Conservation (phyloP, 176 grass and related monocot genomes). For the Carex parvula region DNA sequence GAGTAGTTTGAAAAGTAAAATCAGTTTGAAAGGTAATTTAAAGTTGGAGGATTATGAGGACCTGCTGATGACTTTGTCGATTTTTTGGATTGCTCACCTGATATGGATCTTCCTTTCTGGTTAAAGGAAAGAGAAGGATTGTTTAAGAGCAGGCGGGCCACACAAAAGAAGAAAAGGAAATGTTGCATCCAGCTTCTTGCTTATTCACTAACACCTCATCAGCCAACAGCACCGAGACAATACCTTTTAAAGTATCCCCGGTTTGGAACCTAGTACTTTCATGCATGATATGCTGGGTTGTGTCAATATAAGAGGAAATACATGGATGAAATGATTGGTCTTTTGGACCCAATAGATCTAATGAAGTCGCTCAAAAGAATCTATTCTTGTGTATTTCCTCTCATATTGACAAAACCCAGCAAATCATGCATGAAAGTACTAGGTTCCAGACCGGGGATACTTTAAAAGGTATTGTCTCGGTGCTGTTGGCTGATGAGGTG, state of each 20-base stretch:
- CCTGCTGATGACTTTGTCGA: no score
- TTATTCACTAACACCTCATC: no score
- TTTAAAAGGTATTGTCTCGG: conserved; percentile 18
- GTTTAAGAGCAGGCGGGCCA: no score
- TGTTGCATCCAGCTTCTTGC: no score
- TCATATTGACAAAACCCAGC: conserved; percentile 8
- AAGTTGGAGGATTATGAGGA: no score
- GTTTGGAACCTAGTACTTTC: neutral
- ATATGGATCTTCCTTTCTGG: no score
- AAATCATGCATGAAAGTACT: neutral
- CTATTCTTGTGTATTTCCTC: neutral
- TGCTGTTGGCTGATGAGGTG: conserved; percentile 1
- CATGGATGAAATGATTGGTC: neutral
- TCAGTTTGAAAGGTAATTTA: no score
- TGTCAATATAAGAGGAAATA: conserved; percentile 12
- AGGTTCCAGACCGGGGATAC: neutral
- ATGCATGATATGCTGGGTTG: neutral
- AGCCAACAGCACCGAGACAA: neutral
- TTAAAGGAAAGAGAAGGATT: no score
- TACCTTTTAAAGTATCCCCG: neutral
- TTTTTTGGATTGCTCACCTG: no score
- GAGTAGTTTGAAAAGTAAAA: no score
- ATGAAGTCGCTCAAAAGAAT: neutral
- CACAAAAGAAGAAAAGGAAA: no score
- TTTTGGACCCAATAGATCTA: neutral